Evolutionary conservation across 768 basidiomycete genomes (phyloP), one percentile per base, ranked within the genome.

Genomic region (Tylopilus sp.): DNA sequence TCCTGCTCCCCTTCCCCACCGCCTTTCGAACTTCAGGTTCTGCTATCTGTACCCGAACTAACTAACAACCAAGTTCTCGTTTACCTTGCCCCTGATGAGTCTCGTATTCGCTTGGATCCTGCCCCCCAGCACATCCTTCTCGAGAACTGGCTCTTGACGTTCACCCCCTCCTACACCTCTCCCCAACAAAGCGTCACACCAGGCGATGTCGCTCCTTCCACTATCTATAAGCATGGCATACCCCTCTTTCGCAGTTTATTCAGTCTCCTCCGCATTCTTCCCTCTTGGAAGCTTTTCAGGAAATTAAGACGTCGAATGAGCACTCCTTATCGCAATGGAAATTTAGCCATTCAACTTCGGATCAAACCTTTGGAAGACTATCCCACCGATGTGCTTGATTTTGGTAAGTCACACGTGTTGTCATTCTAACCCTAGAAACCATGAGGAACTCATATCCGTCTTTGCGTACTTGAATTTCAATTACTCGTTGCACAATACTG

Each of bases 141-240:
- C 58, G 89, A 91, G 73, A 76, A 78, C 18, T 89, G 85, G 81
- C 68, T 74, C 18, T 73, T 91, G 52, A 68, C 62, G 36, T 82
- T 85, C 58, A 50, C 66, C 66, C 69, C 51, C 43, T 55, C 23
- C 45, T 52, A 44, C 53, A 51, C 36, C 40, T 48, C 49, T 38
- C 20, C 50, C 10, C 55, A 57, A n/a, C 48, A 56, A 12, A 58
- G 65, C 42, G 60, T 65, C 40, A 65, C 64, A 49, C 57, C 52
- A 40, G 58, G 68, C 44, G 84, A 86, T 52, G 74, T 86, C 35
- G 79, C 83, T 13, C 80, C 85, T 31, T 78, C 89, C 0, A 86
- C 85, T 12, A 84, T 90, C 48, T 92, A 92, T 78, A 92, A 92
- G 68, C 84, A 91, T 59, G 82, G 85, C 31, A 91, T 92, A 60